Base-by-base conservation (phyloP, 495 filamentous ascomycete genomes). In the Neurospora tetraspora region DNA sequence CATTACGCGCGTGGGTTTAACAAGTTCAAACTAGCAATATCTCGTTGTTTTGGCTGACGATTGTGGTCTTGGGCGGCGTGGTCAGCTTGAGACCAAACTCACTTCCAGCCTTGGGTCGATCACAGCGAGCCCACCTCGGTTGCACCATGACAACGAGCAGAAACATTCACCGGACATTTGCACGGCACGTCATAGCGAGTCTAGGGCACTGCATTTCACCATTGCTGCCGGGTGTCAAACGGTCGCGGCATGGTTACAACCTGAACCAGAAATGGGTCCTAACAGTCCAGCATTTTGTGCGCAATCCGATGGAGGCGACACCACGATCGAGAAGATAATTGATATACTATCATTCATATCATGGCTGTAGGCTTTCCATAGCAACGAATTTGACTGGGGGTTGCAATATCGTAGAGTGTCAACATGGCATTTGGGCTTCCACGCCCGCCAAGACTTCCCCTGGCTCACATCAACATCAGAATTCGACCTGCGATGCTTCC, bases 1-100 rank as follows among this genome's bases (percentile, higher is more conserved):
- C 1, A 3, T 7, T 31, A 4, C 14, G 14, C 27, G 53, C 27
- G 6, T 0, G 14, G 0, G 0, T 8, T 34, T 1, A 6, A 27
- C 12, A 16, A 4, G 12, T 18, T 2, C 0, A 27, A 18, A 65
- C 6, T 9, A 14, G 27, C 27, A 65, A 65, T 34, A 65, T 65
- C 27, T 34, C 11, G 23, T 65, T 9, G 53, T 65, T 65, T 34
- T 34, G 23, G 27, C 3, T 65, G 12, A 18, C 53, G 53, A 36
- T 31, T 34, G 27, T 65, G 27, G 53, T 34, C 27, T 27, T 61
- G 53, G 14, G 53, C 53, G 27, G 6, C 53, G 53, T 34, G 5
- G 47, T 59, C 47, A 59, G 47, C 20, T 14, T 14, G 47, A 36
- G 14, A 65, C 1, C 27, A 27, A 16, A 18, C 7, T 65, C 53